Evolutionary conservation across 805 yeast species (phyloP).

Genomic region (Barnettozyma sucrosica): DNA sequence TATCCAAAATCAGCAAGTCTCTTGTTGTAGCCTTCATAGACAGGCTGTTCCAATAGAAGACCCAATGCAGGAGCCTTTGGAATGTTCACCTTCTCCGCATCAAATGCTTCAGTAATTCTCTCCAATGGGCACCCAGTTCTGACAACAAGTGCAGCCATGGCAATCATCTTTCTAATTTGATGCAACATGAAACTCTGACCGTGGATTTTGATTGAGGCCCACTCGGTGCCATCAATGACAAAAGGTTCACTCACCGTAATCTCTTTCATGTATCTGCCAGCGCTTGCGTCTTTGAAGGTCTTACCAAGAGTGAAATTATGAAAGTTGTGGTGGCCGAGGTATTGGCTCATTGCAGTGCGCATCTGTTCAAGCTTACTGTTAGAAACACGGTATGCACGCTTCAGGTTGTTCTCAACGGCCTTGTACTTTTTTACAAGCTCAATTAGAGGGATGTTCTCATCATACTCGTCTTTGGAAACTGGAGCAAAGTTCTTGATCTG

Average conservation of each 20-base stretch:
- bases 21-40: conserved; percentile 77
- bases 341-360: conserved; percentile 63
- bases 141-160: conserved; percentile 83
- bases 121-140: conserved; percentile 80
- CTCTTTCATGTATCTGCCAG: conserved; percentile 75
- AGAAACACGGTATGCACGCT: conserved; percentile 66
- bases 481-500: conserved; percentile 27
- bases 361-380: conserved; percentile 55
- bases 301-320: conserved; percentile 86
- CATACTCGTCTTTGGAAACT: conserved; percentile 33
- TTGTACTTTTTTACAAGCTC: conserved; percentile 47
- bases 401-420: conserved; percentile 55
- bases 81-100: conserved; percentile 68
- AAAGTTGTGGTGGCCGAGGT: conserved; percentile 87
- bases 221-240: conserved; percentile 88
- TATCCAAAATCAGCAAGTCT: conserved; percentile 72
- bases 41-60: conserved; percentile 82
- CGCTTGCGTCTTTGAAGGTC: conserved; percentile 74
- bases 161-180: conserved; percentile 96
- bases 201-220: conserved; percentile 94
- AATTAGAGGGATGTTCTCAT: conserved; percentile 33
- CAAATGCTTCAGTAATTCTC: conserved; percentile 74
- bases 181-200: conserved; percentile 98
- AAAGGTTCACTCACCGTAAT: conserved; percentile 82
- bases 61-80: conserved; percentile 99